Percentiles rank a stretch among this genome's conserved stretches.
These are phyloP conservation scores for Fomitopsis pinicola DNA, from an alignment of 1,284 basidiomycete species.

Conservation along the genomic window DNA sequence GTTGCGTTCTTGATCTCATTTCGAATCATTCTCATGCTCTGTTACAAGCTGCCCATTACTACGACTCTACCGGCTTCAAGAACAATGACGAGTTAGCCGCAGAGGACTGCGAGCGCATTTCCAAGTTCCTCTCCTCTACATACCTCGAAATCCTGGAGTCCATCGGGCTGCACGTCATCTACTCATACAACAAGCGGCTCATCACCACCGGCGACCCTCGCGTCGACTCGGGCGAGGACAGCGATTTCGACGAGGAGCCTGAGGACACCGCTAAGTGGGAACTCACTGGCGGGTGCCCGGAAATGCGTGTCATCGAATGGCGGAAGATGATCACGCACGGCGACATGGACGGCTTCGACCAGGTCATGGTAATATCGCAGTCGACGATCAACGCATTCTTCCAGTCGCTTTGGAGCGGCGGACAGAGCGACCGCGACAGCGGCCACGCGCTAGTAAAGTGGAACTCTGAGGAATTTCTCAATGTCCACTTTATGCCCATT, in stretches of 20 bases:
- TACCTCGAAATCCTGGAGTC: slow-evolving; percentile 26
- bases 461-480: slow-evolving; percentile 22
- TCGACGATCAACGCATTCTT: slow-evolving; percentile 27
- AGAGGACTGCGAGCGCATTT: slow-evolving; percentile 17
- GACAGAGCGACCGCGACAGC: slow-evolving; percentile 2
- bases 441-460: slow-evolving; percentile 17
- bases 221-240: slow-evolving; percentile 3
- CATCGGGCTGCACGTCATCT: slow-evolving; percentile 23
- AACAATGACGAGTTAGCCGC: slow-evolving; percentile 13
- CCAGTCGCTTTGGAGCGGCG: slow-evolving; percentile 16
- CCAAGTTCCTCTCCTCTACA: slow-evolving; percentile 24
- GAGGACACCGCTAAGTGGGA: slow-evolving; percentile 4
- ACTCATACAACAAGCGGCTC: slow-evolving; percentile 17
- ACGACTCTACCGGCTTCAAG: slow-evolving; percentile 18
- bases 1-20: slow-evolving; percentile 3
- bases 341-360: slow-evolving; percentile 27
- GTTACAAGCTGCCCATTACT: slow-evolving; percentile 23
- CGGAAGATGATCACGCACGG: slow-evolving; percentile 22
- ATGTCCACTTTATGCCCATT: slow-evolving; percentile 22
- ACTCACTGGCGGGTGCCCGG: background rate
- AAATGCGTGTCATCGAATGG: slow-evolving; percentile 8
- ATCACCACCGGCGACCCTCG: slow-evolving; percentile 8
- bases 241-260: background rate
- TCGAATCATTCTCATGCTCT: background rate
- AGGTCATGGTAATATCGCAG: slow-evolving; percentile 28